A percentile compares a stretch with the other conserved stretches of the same genome.
These are phyloP conservation scores for Cornus florida DNA, from an alignment of 148 eudicot genomes.

Conservation along the genomic window DNA sequence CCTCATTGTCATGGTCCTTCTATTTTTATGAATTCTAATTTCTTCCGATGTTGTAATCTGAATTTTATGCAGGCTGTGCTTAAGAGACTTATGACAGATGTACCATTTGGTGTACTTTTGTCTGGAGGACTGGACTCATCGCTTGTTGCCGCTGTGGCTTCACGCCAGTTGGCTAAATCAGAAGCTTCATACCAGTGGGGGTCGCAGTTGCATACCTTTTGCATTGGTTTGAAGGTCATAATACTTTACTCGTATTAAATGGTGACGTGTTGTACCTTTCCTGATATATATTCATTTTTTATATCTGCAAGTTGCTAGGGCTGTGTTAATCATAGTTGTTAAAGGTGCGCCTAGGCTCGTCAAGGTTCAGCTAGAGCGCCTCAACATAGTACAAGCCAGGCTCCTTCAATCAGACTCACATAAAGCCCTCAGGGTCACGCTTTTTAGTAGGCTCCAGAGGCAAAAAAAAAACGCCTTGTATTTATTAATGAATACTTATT, in stretches of 20 bases:
- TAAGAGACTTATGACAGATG: conserved; percentile 96
- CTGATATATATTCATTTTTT: neutral
- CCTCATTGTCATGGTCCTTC: neutral
- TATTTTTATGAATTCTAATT: neutral
- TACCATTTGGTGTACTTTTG: conserved; percentile 93
- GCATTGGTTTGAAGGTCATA: conserved; percentile 83
- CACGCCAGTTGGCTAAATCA: conserved; percentile 69
- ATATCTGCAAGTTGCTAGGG: neutral
- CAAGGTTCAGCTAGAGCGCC: too few relatives aligned
- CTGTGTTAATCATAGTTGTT: neutral
- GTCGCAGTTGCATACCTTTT: conserved; percentile 81
- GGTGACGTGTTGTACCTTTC: neutral
- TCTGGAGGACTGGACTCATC: conserved; percentile 97
- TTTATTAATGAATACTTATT: too few relatives aligned
- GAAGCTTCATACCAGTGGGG: conserved; percentile 88
- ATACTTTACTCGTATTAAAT: neutral
- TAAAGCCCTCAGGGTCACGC: too few relatives aligned
- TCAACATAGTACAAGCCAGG: too few relatives aligned
- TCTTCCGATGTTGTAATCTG: neutral
- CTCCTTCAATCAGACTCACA: too few relatives aligned
- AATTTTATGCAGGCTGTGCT: conserved; percentile 63
- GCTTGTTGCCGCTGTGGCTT: conserved; percentile 93
- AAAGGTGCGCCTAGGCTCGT: too few relatives aligned
- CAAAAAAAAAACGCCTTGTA: too few relatives aligned
- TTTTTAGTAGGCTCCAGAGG: too few relatives aligned